Evolutionary conservation across 2,329 filamentous ascomycete species (phyloP).

Genomic region (Hypoxylon sp.): DNA sequence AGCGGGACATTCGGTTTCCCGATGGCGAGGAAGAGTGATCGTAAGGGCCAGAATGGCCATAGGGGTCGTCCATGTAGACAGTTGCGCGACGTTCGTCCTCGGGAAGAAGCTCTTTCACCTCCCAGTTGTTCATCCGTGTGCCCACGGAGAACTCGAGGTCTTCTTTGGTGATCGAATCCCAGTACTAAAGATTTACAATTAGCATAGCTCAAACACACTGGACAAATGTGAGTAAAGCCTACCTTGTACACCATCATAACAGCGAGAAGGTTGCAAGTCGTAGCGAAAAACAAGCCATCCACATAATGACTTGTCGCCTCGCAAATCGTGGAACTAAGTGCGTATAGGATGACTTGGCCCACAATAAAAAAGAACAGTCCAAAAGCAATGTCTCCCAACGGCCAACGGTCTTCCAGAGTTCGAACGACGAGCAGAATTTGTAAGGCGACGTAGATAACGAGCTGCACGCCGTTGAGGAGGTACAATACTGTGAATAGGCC

Average conservation of each 20-base stretch:
- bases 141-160: slow-evolving; percentile 98
- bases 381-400: slow-evolving; percentile 90
- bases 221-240: slow-evolving; percentile 48
- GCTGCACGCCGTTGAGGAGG: slow-evolving; percentile 87
- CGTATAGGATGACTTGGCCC: slow-evolving; percentile 94
- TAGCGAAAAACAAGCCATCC: slow-evolving; percentile 94
- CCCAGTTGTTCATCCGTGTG: slow-evolving; percentile 96
- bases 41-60: slow-evolving; percentile 62
- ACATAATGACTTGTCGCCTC: slow-evolving; percentile 89
- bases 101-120: slow-evolving; percentile 90
- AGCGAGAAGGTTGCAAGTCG: slow-evolving; percentile 90
- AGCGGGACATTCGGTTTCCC: slow-evolving; percentile 53
- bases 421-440: slow-evolving; percentile 90
- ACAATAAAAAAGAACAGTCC: slow-evolving; percentile 92
- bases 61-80: slow-evolving; percentile 78
- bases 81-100: slow-evolving; percentile 85
- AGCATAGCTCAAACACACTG: slow-evolving; percentile 45
- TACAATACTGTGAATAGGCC: slow-evolving; percentile 94
- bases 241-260: slow-evolving; percentile 99
- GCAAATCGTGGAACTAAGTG: slow-evolving; percentile 89
- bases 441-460: slow-evolving; percentile 88
- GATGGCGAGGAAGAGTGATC: slow-evolving; percentile 67
- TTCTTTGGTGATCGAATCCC: slow-evolving; percentile 98
- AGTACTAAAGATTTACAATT: slow-evolving; percentile 75
- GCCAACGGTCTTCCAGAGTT: slow-evolving; percentile 96